Evolutionary conservation across 768 basidiomycete genomes (phyloP).

Genomic region (Tubosaeta sp.): DNA sequence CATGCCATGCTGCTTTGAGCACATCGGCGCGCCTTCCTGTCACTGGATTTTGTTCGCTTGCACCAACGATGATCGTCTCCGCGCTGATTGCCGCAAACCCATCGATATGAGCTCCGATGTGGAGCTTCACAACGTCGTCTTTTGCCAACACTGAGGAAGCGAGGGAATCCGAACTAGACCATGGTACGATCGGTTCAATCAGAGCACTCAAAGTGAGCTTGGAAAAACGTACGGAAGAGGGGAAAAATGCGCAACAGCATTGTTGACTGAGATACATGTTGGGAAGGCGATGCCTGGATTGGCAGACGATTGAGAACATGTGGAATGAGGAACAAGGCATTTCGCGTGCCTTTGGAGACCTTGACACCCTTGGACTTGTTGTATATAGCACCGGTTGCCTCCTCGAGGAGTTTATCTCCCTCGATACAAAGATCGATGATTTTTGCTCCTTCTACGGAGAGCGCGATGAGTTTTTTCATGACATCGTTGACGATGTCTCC

Average conservation of each 20-base stretch:
- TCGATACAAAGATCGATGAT: conserved; percentile 86
- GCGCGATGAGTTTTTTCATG: conserved; percentile 77
- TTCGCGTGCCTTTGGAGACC: conserved; percentile 71
- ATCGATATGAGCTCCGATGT: conserved; percentile 96
- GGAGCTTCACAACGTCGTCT: conserved; percentile 92
- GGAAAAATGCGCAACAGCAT: conserved; percentile 92
- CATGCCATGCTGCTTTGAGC: conserved; percentile 89
- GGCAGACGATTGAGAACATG: conserved; percentile 5
- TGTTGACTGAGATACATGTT: conserved; percentile 91
- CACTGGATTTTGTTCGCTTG: conserved; percentile 65
- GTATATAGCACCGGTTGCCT: conserved; percentile 79
- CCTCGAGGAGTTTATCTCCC: conserved; percentile 91
- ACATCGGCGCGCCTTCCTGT: conserved; percentile 89
- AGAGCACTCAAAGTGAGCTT: neutral
- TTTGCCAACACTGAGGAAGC: conserved; percentile 67
- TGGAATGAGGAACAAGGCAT: neutral
- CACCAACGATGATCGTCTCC: conserved; percentile 89
- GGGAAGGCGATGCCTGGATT: conserved; percentile 88
- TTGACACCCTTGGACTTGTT: conserved; percentile 90
- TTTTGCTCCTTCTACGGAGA: conserved; percentile 77
- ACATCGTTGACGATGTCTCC: conserved; percentile 86
- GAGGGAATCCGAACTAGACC: conserved; percentile 64
- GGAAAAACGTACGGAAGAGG: conserved; percentile 73
- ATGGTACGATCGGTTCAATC: conserved; percentile 27
- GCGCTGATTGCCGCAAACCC: conserved; percentile 92